Evolutionary conservation across 73 alveolate genomes (phyloP).

Genomic region (Urostyla sp.): DNA sequence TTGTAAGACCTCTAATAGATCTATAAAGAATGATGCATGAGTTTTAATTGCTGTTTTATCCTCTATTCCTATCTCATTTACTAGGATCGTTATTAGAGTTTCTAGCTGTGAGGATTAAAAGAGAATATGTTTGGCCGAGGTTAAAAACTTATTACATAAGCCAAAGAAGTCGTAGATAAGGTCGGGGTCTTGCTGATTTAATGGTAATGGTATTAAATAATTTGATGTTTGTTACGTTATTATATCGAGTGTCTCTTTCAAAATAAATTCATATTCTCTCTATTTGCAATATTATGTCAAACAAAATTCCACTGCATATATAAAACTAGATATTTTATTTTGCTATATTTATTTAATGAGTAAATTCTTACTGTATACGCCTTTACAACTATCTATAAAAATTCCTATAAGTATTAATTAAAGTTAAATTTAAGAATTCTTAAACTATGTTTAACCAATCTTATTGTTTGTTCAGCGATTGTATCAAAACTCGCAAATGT

Average conservation of each 20-base stretch:
- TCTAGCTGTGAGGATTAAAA: constrained; percentile 17
- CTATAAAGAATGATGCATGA: constrained; percentile 22
- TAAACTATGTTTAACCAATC: constrained; percentile 39
- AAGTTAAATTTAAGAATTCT: constrained; percentile 18
- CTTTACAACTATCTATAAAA: background rate
- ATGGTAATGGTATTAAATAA: background rate
- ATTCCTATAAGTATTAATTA: constrained; percentile 12
- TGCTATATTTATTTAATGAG: background rate
- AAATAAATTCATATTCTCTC: constrained; percentile 8
- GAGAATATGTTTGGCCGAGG: background rate
- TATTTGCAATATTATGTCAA: background rate
- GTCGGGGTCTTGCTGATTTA: constrained; percentile 21
- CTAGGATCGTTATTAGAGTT: constrained; percentile 4
- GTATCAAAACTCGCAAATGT: constrained; percentile 24
- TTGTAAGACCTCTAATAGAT: background rate
- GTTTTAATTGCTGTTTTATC: constrained; percentile 24
- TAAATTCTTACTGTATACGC: constrained; percentile 22
- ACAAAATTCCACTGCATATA: constrained; percentile 37
- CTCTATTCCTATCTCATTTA: constrained; percentile 33
- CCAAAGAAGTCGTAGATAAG: constrained; percentile 44
- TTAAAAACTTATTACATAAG: constrained; percentile 3
- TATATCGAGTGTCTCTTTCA: constrained; percentile 20
- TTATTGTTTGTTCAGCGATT: constrained; percentile 17
- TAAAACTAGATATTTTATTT: constrained; percentile 36
- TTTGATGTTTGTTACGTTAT: background rate